Evolutionary conservation across 192 early-diverging fungal genomes (phyloP).

Genomic region (Coemansia sp.): DNA sequence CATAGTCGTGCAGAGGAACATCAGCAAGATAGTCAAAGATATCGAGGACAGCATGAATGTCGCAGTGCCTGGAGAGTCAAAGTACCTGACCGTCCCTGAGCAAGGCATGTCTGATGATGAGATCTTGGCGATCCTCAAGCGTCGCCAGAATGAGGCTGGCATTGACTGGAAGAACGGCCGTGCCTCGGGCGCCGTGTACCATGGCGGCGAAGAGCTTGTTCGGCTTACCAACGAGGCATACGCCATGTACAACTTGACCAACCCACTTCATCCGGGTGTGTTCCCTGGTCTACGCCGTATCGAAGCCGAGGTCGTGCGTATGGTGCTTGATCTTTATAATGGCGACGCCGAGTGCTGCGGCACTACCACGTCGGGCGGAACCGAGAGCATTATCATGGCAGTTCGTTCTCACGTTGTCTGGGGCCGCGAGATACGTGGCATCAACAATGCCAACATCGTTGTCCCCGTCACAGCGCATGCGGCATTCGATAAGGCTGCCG

Average conservation of each 20-base stretch:
- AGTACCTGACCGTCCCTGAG: constrained; percentile 70
- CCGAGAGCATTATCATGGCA: constrained; percentile 94
- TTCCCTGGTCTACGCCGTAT: constrained; percentile 95
- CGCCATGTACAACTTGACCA: constrained; percentile 78
- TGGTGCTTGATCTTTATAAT: constrained; percentile 91
- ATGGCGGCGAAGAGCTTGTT: constrained; percentile 86
- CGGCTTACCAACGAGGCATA: constrained; percentile 79
- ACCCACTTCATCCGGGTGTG: constrained; percentile 94
- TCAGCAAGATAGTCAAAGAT: constrained; percentile 77
- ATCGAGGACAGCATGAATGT: constrained; percentile 79
- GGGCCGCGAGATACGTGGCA: constrained; percentile 76
- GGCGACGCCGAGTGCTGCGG: constrained; percentile 75
- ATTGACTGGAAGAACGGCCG: constrained; percentile 86
- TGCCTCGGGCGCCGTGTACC: constrained; percentile 91
- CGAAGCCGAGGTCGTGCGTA: constrained; percentile 93
- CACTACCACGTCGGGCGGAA: constrained; percentile 91
- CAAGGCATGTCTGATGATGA: constrained; percentile 65
- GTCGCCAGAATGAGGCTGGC: constrained; percentile 64
- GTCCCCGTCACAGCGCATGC: constrained; percentile 93
- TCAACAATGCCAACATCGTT: constrained; percentile 91
- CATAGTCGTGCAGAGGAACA: constrained; percentile 71
- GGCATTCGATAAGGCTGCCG: constrained; percentile 94
- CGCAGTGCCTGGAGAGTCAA: constrained; percentile 64
- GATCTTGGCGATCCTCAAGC: constrained; percentile 65
- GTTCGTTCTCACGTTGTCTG: constrained; percentile 92